Evolutionary conservation across 805 yeast species (phyloP).

Genomic region (Candida saitoana): DNA sequence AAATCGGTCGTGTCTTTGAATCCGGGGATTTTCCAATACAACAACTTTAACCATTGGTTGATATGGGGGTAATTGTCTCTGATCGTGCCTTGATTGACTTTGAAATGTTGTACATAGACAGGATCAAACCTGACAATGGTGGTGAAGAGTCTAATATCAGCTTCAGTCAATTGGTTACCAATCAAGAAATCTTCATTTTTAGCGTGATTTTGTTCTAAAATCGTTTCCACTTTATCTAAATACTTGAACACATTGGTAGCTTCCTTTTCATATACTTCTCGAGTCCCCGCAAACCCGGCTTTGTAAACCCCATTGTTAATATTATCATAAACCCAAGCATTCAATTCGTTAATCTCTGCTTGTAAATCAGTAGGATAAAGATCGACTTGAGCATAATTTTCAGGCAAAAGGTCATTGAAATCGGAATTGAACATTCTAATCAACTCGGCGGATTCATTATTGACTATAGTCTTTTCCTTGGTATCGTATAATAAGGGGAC

Average conservation of each 20-base stretch:
- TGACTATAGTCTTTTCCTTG: conserved; percentile 77
- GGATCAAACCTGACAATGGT: conserved; percentile 90
- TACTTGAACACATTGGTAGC: conserved; percentile 59
- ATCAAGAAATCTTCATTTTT: conserved; percentile 38
- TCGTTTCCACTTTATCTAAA: conserved; percentile 65
- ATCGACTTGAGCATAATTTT: conserved; percentile 48
- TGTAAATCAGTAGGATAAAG: conserved; percentile 58
- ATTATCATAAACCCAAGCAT: conserved; percentile 76
- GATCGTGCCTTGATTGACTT: conserved; percentile 81
- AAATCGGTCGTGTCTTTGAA: conserved; percentile 79
- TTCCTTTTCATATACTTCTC: conserved; percentile 73
- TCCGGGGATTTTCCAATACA: conserved; percentile 75
- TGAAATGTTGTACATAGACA: conserved; percentile 92
- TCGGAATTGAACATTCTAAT: conserved; percentile 78
- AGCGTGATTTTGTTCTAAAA: conserved; percentile 46
- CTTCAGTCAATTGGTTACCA: conserved; percentile 76
- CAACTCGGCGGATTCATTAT: conserved; percentile 87
- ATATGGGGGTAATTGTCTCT: conserved; percentile 74
- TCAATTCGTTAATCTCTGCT: conserved; percentile 66
- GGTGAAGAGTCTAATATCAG: conserved; percentile 82
- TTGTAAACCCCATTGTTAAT: conserved; percentile 94
- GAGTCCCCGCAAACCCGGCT: conserved; percentile 82
- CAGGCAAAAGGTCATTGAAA: conserved; percentile 56
- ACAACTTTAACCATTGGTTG: conserved; percentile 73
- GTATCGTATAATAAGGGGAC: conserved; percentile 95